These are phyloP conservation scores for Penicillium sp. DNA, from an alignment of 2,329 filamentous ascomycete species.

Conservation along the genomic window DNA sequence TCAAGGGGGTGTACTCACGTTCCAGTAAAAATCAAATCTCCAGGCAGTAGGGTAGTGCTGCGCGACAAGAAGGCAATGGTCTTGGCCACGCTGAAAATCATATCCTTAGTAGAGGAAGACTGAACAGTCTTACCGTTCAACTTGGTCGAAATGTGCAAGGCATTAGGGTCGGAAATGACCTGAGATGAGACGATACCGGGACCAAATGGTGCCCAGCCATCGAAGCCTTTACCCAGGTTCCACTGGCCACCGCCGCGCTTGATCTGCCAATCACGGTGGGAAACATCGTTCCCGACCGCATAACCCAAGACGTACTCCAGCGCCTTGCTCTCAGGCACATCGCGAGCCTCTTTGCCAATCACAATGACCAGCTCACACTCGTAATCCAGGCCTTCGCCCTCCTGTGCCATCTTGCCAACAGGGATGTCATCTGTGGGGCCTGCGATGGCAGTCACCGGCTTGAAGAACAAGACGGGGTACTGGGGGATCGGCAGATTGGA, in stretches of 20 bases:
- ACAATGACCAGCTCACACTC: constrained; percentile 76
- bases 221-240: constrained; percentile 71
- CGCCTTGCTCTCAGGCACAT: constrained; percentile 66
- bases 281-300: constrained; percentile 75
- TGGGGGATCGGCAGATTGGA: constrained; percentile 67
- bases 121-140: constrained; percentile 54
- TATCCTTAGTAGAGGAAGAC: constrained; percentile 50
- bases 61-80: constrained; percentile 50
- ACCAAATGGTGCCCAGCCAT: constrained; percentile 73
- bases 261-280: constrained; percentile 74
- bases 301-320: constrained; percentile 75
- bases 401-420: constrained; percentile 65
- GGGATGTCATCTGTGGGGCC: constrained; percentile 68
- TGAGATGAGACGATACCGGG: constrained; percentile 66
- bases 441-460: constrained; percentile 65
- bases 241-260: constrained; percentile 68
- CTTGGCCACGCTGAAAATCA: constrained; percentile 50
- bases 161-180: constrained; percentile 46
- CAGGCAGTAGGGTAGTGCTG: constrained; percentile 42
- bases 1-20: constrained; percentile 38
- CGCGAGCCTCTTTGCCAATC: constrained; percentile 65
- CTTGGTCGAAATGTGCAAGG: constrained; percentile 45
- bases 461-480: constrained; percentile 74
- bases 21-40: constrained; percentile 46
- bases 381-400: constrained; percentile 69